A percentile compares a stretch with the other conserved stretches of the same genome.
phyloP scores from a whole-genome alignment of 2,329 filamentous ascomycete species.

The Periconia sp. region DNA sequence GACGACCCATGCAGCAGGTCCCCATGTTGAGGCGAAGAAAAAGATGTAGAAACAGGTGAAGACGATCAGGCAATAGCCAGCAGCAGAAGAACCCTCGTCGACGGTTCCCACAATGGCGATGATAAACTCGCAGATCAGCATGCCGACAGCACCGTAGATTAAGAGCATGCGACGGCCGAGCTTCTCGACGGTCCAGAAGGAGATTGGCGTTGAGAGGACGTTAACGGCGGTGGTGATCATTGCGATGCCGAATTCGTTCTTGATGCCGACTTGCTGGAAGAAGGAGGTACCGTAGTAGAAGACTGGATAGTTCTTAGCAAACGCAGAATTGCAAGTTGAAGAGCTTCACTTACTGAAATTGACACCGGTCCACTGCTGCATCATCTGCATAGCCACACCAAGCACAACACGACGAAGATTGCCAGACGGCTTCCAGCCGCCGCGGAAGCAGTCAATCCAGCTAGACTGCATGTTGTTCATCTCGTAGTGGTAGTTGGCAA shows the following conservation, averaged over 20 bases:
- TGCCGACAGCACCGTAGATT: conserved; percentile 77
- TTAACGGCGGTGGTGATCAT: conserved; percentile 89
- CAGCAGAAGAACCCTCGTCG: conserved; percentile 54
- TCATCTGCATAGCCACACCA: conserved; percentile 57
- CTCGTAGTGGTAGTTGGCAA: conserved; percentile 90
- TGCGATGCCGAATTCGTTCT: conserved; percentile 80
- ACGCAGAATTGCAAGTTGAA: too few relatives aligned
- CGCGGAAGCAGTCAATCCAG: conserved; percentile 71
- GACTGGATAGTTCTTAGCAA: too few relatives aligned
- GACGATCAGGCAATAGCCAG: conserved; percentile 67
- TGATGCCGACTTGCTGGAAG: conserved; percentile 77
- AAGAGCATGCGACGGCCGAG: conserved; percentile 82
- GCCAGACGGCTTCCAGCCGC: conserved; percentile 59
- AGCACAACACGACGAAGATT: conserved; percentile 56
- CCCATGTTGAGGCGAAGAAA: conserved; percentile 91
- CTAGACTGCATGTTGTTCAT: conserved; percentile 57
- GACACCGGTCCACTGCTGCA: conserved; percentile 72
- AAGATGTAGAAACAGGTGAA: conserved; percentile 94
- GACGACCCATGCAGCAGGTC: conserved; percentile 72
- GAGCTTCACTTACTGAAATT: conserved; percentile 68
- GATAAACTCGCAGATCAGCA: conserved; percentile 87
- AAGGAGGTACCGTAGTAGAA: conserved; percentile 73
- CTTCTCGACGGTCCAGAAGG: conserved; percentile 84
- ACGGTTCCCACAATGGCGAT: conserved; percentile 70
- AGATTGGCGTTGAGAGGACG: conserved; percentile 82